Conservation (phyloP, 352 stramenopile species). For the Phytophthora tubulina region DNA sequence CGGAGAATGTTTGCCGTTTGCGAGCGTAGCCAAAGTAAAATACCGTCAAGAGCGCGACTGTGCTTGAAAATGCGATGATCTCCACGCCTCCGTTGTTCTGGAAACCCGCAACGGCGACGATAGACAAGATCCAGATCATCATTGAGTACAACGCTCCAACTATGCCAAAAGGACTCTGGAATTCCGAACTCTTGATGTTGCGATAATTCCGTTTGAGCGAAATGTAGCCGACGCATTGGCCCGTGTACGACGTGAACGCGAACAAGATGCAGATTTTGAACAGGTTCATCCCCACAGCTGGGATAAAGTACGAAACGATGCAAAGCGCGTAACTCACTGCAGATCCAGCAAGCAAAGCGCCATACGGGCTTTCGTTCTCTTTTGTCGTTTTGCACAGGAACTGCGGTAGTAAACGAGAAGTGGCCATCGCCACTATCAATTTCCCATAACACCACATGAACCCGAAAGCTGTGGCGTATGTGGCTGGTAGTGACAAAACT, state of each 20-base stretch:
- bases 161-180: slow-evolving; percentile 51
- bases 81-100: slow-evolving; percentile 44
- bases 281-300: slow-evolving; percentile 33
- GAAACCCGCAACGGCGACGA: slow-evolving; percentile 39
- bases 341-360: slow-evolving; percentile 36
- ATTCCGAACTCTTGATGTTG: slow-evolving; percentile 54
- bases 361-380: slow-evolving; percentile 30
- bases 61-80: slow-evolving; percentile 22
- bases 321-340: slow-evolving; percentile 47
- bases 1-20: slow-evolving; percentile 50
- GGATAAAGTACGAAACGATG: slow-evolving; percentile 41
- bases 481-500: slow-evolving; percentile 56
- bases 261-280: slow-evolving; percentile 51
- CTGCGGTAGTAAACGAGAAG: slow-evolving; percentile 47
- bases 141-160: slow-evolving; percentile 45
- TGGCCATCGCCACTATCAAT: slow-evolving; percentile 59
- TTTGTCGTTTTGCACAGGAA: slow-evolving; percentile 37
- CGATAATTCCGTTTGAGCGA: slow-evolving; percentile 53
- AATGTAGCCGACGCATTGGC: slow-evolving; percentile 56
- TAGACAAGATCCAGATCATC: slow-evolving; percentile 41
- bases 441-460: slow-evolving; percentile 73
- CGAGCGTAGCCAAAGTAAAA: slow-evolving; percentile 55
- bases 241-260: slow-evolving; percentile 55
- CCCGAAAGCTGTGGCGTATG: slow-evolving; percentile 59
- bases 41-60: slow-evolving; percentile 34